A percentile compares a stretch with the other conserved stretches of the same genome.
These are phyloP conservation scores for Asterochloris erici DNA, from an alignment of 139 green algal species.

Conservation along the genomic window DNA sequence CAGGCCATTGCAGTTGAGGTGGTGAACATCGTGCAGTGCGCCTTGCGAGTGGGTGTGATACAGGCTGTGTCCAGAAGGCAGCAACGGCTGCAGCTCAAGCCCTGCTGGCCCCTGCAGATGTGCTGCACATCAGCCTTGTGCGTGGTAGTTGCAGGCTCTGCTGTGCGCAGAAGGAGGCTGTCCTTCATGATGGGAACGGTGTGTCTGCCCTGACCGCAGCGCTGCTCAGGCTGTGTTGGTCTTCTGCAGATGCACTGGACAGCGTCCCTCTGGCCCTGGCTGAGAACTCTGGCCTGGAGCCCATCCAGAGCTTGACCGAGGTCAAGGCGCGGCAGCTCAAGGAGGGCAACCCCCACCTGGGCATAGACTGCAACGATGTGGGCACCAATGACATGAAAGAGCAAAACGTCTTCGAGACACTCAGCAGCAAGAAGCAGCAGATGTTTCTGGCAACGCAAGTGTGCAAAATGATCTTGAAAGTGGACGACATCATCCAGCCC, in stretches of 20 bases:
- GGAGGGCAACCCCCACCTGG: slow-evolving; percentile 88
- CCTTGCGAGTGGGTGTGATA: too few species aligned
- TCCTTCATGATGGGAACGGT: too few species aligned
- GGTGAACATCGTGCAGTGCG: too few species aligned
- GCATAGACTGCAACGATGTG: slow-evolving; percentile 96
- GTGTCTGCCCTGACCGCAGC: too few species aligned
- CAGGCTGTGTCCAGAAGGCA: too few species aligned
- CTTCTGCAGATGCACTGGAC: slow-evolving; percentile 82
- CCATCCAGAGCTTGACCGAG: slow-evolving; percentile 90
- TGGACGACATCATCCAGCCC: slow-evolving; percentile 96
- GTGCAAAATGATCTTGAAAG: slow-evolving; percentile 99
- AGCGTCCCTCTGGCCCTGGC: slow-evolving; percentile 88
- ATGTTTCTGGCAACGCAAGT: slow-evolving; percentile 98
- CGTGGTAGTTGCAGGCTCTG: too few species aligned
- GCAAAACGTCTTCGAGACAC: slow-evolving; percentile 98
- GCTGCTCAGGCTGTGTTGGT: too few species aligned
- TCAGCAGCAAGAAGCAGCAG: slow-evolving; percentile 98
- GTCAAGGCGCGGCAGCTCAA: slow-evolving; percentile 67
- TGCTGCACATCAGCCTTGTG: too few species aligned
- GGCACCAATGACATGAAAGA: slow-evolving; percentile 98
- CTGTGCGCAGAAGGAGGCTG: too few species aligned
- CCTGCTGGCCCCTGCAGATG: too few species aligned
- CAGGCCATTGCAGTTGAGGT: too few species aligned
- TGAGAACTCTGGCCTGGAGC: slow-evolving; percentile 91
- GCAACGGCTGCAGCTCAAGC: too few species aligned